These are phyloP conservation scores for Zalerion maritima DNA, from an alignment of 495 filamentous ascomycete species.

Conservation along the genomic window DNA sequence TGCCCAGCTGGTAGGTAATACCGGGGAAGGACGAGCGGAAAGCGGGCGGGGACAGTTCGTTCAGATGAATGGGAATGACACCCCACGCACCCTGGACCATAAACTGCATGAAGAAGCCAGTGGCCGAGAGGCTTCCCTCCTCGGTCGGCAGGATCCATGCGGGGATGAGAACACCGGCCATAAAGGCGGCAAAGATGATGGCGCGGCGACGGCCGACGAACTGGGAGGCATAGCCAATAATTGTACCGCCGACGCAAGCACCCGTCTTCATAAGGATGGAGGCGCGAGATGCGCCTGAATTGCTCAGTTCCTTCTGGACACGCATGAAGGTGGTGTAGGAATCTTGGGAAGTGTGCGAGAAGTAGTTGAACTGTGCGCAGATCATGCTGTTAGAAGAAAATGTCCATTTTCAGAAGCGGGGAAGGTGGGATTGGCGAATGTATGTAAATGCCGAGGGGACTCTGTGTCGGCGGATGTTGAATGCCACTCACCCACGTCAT, in stretches of 20 bases:
- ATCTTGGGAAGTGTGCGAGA: slow-evolving; percentile 57
- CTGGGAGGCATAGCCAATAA: slow-evolving; percentile 57
- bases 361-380: slow-evolving; percentile 19
- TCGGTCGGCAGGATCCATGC: slow-evolving; percentile 54
- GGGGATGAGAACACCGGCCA: slow-evolving; percentile 46
- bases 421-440: slow-evolving; percentile 1
- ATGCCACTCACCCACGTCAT: slow-evolving; percentile 49
- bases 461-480: not conserved
- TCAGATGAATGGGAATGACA: slow-evolving; percentile 64
- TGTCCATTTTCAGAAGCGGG: slow-evolving; percentile 8
- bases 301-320: slow-evolving; percentile 47
- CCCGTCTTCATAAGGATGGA: slow-evolving; percentile 61
- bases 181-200: slow-evolving; percentile 44
- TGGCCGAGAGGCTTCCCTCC: slow-evolving; percentile 42
- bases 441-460: slow-evolving; percentile 13
- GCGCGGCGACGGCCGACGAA: slow-evolving; percentile 53
- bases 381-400: not conserved
- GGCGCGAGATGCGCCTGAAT: slow-evolving; percentile 45
- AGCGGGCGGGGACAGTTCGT: slow-evolving; percentile 59
- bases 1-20: slow-evolving; percentile 58
- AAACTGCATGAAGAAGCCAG: slow-evolving; percentile 66
- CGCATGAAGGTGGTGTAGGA: slow-evolving; percentile 66
- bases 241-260: slow-evolving; percentile 57
- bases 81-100: slow-evolving; percentile 69
- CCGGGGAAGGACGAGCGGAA: slow-evolving; percentile 59